Evolutionary conservation across 2,329 filamentous ascomycete genomes (phyloP).

Genomic region (Xylariaceae sp.): DNA sequence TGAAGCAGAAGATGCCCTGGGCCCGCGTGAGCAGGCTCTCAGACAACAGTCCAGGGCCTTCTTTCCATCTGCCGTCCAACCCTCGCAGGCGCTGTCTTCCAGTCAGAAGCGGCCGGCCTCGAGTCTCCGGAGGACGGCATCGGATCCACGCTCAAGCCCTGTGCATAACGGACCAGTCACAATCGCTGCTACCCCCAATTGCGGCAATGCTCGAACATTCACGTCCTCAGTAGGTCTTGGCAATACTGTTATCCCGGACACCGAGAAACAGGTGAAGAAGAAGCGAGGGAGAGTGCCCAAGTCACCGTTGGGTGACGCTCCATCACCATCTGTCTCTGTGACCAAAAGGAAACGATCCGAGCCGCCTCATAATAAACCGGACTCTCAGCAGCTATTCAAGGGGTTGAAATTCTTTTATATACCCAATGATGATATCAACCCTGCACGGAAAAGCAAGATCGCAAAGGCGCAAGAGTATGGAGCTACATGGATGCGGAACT

Average conservation of each 20-base stretch:
- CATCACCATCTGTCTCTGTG: conserved; percentile 26
- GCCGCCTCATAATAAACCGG: conserved; percentile 42
- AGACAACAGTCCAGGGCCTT: conserved; percentile 28
- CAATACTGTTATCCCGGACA: conserved; percentile 20
- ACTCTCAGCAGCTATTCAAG: conserved; percentile 54
- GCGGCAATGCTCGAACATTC: neutral
- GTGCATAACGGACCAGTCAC: conserved; percentile 21
- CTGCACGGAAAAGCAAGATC: conserved; percentile 64
- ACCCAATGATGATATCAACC: conserved; percentile 70
- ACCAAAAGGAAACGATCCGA: conserved; percentile 45
- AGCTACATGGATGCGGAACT: conserved; percentile 61
- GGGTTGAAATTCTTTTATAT: conserved; percentile 68
- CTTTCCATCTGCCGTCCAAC: neutral
- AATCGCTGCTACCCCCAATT: conserved; percentile 21
- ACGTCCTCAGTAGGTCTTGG: neutral
- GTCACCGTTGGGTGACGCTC: conserved; percentile 19
- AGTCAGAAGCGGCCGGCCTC: neutral
- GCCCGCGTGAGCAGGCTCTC: conserved; percentile 35
- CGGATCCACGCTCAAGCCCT: conserved; percentile 13
- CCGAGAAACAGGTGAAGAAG: conserved; percentile 11
- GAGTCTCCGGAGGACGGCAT: conserved; percentile 10
- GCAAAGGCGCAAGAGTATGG: conserved; percentile 70
- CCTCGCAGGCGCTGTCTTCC: conserved; percentile 9
- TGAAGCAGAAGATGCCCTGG: conserved; percentile 31
- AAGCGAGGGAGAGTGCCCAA: conserved; percentile 13